Evolutionary conservation across 2,329 filamentous ascomycete genomes (phyloP).

Genomic region (Calonectria naviculata): DNA sequence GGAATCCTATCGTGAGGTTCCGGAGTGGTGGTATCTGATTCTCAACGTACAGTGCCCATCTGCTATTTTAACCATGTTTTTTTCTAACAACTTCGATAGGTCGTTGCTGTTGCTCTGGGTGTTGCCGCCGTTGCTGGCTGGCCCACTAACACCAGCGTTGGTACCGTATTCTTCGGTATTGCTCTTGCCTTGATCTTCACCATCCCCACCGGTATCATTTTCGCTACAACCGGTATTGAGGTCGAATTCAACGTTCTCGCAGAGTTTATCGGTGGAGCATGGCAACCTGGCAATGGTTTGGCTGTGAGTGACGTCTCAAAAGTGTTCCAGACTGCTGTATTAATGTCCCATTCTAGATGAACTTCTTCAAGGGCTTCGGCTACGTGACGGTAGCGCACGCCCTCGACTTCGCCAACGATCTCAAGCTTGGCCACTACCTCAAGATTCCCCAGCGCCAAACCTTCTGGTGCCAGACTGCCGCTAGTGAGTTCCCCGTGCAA

Average conservation of each 20-base stretch:
- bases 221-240: conserved; percentile 55
- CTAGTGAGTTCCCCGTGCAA: conserved; percentile 8
- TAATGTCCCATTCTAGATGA: conserved; percentile 42
- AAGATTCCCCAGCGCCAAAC: conserved; percentile 54
- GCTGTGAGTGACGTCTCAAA: conserved; percentile 29
- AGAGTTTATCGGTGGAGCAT: conserved; percentile 58
- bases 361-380: conserved; percentile 58
- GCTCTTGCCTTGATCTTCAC: conserved; percentile 55
- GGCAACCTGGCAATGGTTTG: conserved; percentile 55
- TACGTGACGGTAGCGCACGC: conserved; percentile 50
- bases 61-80: too few species aligned
- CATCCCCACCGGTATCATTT: conserved; percentile 57
- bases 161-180: conserved; percentile 57
- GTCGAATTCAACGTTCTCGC: conserved; percentile 58
- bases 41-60: conserved; percentile 24
- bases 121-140: conserved; percentile 49
- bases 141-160: conserved; percentile 55
- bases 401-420: conserved; percentile 48
- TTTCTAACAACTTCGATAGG: too few species aligned
- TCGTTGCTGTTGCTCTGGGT: conserved; percentile 47
- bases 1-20: conserved; percentile 56
- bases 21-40: conserved; percentile 57
- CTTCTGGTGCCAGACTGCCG: conserved; percentile 48
- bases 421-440: conserved; percentile 56
- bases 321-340: too few species aligned